A percentile compares a stretch with the other conserved stretches of the same genome.
Conservation (phyloP, 257 asterid species). For the Nicotiana tabacum region DNA sequence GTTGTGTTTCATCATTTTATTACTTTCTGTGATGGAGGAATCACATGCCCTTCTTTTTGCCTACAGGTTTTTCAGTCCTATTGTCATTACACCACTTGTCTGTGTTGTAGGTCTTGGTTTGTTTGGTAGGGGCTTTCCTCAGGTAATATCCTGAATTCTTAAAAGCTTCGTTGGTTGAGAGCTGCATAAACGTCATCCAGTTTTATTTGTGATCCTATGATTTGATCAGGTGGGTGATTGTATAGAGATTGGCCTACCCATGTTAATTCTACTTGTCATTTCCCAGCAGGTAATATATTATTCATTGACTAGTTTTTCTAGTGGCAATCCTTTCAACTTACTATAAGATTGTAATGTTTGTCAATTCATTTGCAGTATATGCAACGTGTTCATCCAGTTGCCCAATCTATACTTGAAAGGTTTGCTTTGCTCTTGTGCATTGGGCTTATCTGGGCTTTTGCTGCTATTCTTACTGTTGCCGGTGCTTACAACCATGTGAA, state of each 20-base stretch:
- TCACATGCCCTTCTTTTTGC: background rate
- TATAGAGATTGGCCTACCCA: conserved; percentile 84
- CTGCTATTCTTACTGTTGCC: conserved; percentile 93
- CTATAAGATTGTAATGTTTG: background rate
- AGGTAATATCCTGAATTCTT: conserved; percentile 32
- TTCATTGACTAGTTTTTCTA: background rate
- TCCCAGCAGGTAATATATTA: conserved; percentile 62
- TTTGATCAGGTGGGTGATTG: conserved; percentile 70
- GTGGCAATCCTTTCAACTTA: background rate
- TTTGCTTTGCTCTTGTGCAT: conserved; percentile 80
- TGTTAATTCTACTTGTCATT: conserved; percentile 71
- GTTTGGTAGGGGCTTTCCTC: conserved; percentile 79
- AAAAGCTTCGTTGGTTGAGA: background rate
- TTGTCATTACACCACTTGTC: conserved; percentile 77
- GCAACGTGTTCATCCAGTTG: conserved; percentile 52
- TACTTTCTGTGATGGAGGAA: background rate
- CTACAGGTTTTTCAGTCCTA: conserved; percentile 69
- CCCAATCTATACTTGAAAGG: conserved; percentile 72
- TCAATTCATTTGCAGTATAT: conserved; percentile 51
- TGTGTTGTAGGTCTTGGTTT: conserved; percentile 88
- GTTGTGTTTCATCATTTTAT: background rate
- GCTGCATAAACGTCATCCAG: conserved; percentile 6
- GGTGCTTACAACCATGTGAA: conserved; percentile 86
- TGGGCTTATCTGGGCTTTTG: conserved; percentile 79
- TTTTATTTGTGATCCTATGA: conserved; percentile 12